Evolutionary conservation across 305 asterid species (phyloP).

Genomic region (Fraxinus velutina): DNA sequence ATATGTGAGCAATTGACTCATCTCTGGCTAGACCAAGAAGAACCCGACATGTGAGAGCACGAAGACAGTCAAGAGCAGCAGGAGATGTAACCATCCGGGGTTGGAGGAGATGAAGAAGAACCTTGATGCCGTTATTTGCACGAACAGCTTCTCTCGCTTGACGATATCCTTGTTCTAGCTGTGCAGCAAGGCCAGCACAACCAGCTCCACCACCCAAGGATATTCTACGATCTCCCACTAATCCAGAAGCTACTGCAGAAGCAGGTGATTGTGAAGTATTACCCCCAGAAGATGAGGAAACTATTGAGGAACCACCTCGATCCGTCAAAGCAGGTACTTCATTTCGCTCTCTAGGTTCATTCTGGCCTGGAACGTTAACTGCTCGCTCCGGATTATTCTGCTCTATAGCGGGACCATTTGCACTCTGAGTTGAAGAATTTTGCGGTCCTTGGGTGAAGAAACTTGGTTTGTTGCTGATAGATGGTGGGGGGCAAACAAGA

Average conservation of each 20-base stretch:
- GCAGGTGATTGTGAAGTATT: constrained; percentile 18
- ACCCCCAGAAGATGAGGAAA: constrained; percentile 39
- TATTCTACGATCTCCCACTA: constrained; percentile 97
- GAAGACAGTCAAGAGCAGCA: constrained; percentile 91
- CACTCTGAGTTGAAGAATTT: constrained; percentile 47
- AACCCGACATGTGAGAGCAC: constrained; percentile 98
- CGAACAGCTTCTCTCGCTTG: constrained; percentile 99
- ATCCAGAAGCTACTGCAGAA: constrained; percentile 69
- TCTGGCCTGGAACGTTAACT: constrained; percentile 40
- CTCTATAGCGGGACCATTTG: constrained; percentile 52
- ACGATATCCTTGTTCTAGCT: constrained; percentile 87
- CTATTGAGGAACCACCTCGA: constrained; percentile 48
- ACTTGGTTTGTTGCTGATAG: constrained; percentile 87
- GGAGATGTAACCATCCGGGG: constrained; percentile 89
- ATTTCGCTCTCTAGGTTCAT: constrained; percentile 61
- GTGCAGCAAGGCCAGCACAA: constrained; percentile 97
- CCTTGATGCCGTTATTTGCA: constrained; percentile 90
- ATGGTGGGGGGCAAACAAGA: constrained; percentile 99
- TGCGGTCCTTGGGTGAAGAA: constrained; percentile 63
- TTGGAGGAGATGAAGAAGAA: constrained; percentile 96
- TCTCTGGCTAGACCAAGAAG: constrained; percentile 99
- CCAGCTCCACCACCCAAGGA: constrained; percentile 89
- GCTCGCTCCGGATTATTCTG: constrained; percentile 48
- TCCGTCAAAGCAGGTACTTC: constrained; percentile 65
- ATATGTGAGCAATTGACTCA: constrained; percentile 89